Base-by-base conservation (phyloP, 2,329 filamentous ascomycete genomes). In the Alternaria gaisen region DNA sequence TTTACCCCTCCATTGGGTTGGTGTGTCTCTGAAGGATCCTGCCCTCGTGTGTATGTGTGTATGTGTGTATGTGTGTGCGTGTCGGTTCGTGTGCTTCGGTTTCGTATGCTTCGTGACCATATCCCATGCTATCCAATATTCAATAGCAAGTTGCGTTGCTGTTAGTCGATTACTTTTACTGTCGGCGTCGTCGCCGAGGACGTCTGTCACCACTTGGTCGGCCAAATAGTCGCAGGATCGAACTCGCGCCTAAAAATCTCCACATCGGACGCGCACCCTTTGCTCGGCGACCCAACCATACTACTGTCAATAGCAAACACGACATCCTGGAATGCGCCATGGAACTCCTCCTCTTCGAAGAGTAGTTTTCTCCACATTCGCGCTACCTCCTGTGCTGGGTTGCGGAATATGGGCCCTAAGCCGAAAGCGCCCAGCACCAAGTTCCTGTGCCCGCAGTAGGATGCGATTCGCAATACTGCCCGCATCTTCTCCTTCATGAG, bases 401-500 rank as follows among this genome's bases (percentile, higher is more conserved):
- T 83, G 44, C 79, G 75, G 68, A 82, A 83, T 24, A 80, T 77
- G 3, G 79, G 80, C 1, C 81, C 81, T 20, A 81, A 74, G 6
- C 81, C 81, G 64, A 82, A 83, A 11, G 80, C 77, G 28, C 80
- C 80, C 46, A 82, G 66, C 61, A 80, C 81, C 32, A 83, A 66
- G 59, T 79, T 79, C 43, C 66, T 67, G 66, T 79, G 74, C 22
- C 76, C 75, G 55, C 75, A 79, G 41, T 77, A 76, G 12, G 74
- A 86, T 64, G 90, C 91, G 64, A 93, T 91, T 47, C 88, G 85
- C 18, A 93, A 84, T 3, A 90, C 88, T 1, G 87, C 86, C 22
- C 88, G 86, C 76, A 93, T 89, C 79, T 93, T 92, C 70, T 90
- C 88, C 70, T 84, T 85, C 79, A 92, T 90, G 75, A 92, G 83